Evolutionary conservation across 2,329 filamentous ascomycete genomes (phyloP).

Genomic region (Furcasterigmium sp.): DNA sequence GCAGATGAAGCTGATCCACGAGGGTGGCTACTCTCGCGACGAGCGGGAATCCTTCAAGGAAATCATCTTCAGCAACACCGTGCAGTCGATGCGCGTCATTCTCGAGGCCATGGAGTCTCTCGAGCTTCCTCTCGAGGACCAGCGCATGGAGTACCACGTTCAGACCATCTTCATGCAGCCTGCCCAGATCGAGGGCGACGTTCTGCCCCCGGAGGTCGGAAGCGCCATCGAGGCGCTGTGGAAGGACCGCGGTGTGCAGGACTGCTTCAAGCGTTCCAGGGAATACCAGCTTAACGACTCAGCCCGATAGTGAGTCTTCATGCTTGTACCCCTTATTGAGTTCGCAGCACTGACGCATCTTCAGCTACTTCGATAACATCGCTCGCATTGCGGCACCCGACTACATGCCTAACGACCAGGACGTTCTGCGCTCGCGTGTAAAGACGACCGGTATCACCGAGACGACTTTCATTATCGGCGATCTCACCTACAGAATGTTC

Average conservation of each 20-base stretch:
- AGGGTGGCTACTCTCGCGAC: conserved; percentile 96
- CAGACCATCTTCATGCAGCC: conserved; percentile 99
- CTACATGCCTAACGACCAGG: conserved; percentile 93
- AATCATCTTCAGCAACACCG: conserved; percentile 66
- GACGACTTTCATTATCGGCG: conserved; percentile 91
- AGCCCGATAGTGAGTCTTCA: conserved; percentile 75
- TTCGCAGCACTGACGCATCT: conserved; percentile 23
- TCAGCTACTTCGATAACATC: conserved; percentile 92
- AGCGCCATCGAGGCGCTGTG: conserved; percentile 88
- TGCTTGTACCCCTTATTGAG: conserved; percentile 1
- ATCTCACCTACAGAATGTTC: conserved; percentile 95
- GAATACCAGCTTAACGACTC: conserved; percentile 97
- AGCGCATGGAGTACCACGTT: conserved; percentile 92
- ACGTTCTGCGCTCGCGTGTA: conserved; percentile 91
- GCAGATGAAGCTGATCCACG: conserved; percentile 99
- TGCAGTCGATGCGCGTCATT: conserved; percentile 65
- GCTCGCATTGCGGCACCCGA: conserved; percentile 84
- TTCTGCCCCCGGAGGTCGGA: conserved; percentile 89
- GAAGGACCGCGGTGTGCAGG: conserved; percentile 88
- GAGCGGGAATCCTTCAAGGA: conserved; percentile 67
- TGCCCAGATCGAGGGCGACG: conserved; percentile 92
- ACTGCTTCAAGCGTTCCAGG: conserved; percentile 91
- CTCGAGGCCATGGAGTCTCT: conserved; percentile 65
- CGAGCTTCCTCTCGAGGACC: conserved; percentile 80
- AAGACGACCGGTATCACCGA: conserved; percentile 98